Conservation (phyloP, 345 rosid genomes). For the Citrus hindsii region DNA sequence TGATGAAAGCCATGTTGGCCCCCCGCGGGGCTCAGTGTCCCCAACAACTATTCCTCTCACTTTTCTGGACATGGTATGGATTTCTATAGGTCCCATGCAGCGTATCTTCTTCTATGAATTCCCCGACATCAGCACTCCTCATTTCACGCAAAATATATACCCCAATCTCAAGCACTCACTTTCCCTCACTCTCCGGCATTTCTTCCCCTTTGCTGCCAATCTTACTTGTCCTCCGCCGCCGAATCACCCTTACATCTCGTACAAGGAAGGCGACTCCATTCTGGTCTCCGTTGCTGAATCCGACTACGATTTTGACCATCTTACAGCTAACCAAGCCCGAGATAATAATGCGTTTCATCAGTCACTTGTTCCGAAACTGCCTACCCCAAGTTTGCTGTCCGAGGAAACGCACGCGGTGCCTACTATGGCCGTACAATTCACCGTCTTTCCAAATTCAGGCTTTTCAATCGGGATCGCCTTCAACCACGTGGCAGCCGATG, state of each 20-base stretch:
- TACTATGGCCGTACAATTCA: background rate
- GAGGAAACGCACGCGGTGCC: background rate
- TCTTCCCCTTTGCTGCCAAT: constrained; percentile 42
- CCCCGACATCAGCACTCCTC: constrained; percentile 6
- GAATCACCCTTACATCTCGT: constrained; percentile 20
- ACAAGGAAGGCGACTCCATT: constrained; percentile 30
- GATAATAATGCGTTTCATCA: constrained; percentile 12
- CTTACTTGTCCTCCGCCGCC: constrained; percentile 23
- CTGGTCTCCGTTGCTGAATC: constrained; percentile 33
- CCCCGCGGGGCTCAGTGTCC: constrained; percentile 29
- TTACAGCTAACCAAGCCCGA: constrained; percentile 20
- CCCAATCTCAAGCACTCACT: constrained; percentile 51
- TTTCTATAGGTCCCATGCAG: constrained; percentile 9
- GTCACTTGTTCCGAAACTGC: constrained; percentile 26
- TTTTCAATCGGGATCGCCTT: background rate
- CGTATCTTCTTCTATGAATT: constrained; percentile 35
- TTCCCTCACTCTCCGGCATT: constrained; percentile 36
- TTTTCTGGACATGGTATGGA: constrained; percentile 31
- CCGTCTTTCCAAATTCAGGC: background rate
- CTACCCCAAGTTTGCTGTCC: background rate
- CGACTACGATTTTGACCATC: constrained; percentile 19
- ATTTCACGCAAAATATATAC: constrained; percentile 25
- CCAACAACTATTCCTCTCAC: constrained; percentile 34
- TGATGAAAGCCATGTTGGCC: constrained; percentile 26
- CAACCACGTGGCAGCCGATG: background rate